Conservation (phyloP, 805 yeast genomes). For the Kuraishia ogatae region DNA sequence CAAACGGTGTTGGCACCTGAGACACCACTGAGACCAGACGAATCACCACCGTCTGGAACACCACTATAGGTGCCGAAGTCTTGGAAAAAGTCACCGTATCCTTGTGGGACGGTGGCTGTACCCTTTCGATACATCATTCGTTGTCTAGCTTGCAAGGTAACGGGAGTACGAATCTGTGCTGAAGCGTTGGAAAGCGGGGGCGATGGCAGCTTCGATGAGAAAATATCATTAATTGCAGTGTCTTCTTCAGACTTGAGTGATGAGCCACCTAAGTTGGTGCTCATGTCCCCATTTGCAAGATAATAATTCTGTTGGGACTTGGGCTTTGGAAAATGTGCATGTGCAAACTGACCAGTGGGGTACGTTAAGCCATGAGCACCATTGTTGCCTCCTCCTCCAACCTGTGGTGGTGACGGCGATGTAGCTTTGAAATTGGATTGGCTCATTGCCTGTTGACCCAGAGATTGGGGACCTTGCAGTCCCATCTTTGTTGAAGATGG, state of each 20-base stretch:
- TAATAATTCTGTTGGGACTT: not conserved
- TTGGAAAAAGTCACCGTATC: slow-evolving; percentile 4
- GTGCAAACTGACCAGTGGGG: not conserved
- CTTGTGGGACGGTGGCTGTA: not conserved
- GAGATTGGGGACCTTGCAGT: not conserved
- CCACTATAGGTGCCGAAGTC: not conserved
- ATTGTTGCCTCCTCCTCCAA: not conserved
- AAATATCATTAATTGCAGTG: slow-evolving; percentile 24
- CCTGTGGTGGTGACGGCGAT: not conserved
- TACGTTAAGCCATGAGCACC: not conserved
- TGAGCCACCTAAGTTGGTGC: not conserved
- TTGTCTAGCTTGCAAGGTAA: slow-evolving; percentile 2
- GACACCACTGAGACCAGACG: not conserved
- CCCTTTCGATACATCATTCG: slow-evolving; percentile 1
- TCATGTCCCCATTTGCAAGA: not conserved
- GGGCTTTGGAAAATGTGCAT: not conserved
- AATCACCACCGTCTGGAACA: not conserved
- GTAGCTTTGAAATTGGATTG: not conserved
- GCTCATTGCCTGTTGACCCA: not conserved
- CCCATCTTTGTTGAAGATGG: slow-evolving; percentile 4
- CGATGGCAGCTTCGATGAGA: slow-evolving; percentile 9
- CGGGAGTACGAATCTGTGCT: not conserved
- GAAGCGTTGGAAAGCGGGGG: not conserved
- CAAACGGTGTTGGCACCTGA: not conserved
- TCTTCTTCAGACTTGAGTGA: slow-evolving; percentile 11